Percentiles rank a stretch among this genome's conserved stretches.
phyloP scores from a whole-genome alignment of 768 basidiomycete genomes.

The Tricholoma flavovirens region DNA sequence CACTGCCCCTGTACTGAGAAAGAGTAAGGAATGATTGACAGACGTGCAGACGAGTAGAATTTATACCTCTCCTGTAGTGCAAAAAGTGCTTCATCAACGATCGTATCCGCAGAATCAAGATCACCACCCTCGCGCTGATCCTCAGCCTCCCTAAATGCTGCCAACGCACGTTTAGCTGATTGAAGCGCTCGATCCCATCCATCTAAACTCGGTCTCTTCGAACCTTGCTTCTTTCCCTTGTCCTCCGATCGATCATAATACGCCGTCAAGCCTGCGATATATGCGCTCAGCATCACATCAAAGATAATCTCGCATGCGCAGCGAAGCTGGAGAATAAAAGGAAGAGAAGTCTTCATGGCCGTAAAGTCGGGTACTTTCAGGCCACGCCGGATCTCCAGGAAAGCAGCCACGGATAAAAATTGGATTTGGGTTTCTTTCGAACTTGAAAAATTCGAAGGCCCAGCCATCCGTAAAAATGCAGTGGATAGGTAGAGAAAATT shows the following conservation, averaged over 20 bases:
- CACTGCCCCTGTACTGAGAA: conserved; percentile 11
- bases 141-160: conserved; percentile 16
- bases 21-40: conserved; percentile 13
- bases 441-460: not conserved
- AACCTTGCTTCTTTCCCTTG: not conserved
- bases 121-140: conserved; percentile 11
- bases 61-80: conserved; percentile 13
- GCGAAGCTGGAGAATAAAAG: conserved; percentile 20
- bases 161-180: conserved; percentile 15
- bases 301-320: conserved; percentile 12
- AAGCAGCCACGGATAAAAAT: conserved; percentile 20
- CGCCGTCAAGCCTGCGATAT: not conserved
- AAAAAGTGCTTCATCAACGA: conserved; percentile 7
- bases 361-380: conserved; percentile 16
- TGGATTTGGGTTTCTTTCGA: conserved; percentile 9
- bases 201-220: not conserved
- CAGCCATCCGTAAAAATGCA: not conserved
- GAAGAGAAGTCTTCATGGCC: conserved; percentile 7
- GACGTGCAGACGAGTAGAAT: conserved; percentile 4
- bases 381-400: conserved; percentile 18
- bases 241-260: not conserved
- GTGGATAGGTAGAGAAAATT: not conserved
- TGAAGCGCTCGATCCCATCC: conserved; percentile 12
- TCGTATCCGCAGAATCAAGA: conserved; percentile 14
- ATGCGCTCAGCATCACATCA: not conserved